Conservation (phyloP, 306 rosid species). For the Lathyrus oleraceus region DNA sequence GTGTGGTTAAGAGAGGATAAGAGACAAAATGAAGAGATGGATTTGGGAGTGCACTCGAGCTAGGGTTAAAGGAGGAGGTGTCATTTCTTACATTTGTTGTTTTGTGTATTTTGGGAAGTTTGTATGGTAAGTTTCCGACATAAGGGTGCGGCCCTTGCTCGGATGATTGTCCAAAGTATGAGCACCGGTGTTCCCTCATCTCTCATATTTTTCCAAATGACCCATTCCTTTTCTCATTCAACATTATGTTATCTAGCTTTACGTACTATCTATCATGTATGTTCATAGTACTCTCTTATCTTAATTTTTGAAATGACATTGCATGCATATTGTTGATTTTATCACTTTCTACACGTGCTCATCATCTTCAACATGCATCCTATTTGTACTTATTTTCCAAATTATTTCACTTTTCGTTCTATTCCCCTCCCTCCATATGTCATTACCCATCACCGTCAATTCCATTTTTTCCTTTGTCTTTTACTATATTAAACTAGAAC, state of each 20-base stretch:
- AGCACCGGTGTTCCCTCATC: constrained; percentile 48
- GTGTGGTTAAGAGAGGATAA: constrained; percentile 28
- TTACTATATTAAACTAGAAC: background rate
- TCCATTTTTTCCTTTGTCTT: background rate
- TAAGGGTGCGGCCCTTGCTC: constrained; percentile 49
- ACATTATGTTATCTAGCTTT: constrained; percentile 18
- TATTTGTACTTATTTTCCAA: constrained; percentile 1
- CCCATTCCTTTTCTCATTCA: constrained; percentile 36
- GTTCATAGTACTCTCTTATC: constrained; percentile 32
- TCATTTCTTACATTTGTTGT: constrained; percentile 48
- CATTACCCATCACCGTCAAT: background rate
- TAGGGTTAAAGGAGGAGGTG: constrained; percentile 42
- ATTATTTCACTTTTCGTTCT: background rate
- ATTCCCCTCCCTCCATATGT: background rate
- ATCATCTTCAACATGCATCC: background rate
- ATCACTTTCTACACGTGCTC: constrained; percentile 30
- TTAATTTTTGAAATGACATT: constrained; percentile 26
- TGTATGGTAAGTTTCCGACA: constrained; percentile 66
- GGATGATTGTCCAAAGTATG: constrained; percentile 49
- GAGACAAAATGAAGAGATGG: constrained; percentile 52
- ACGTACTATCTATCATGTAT: constrained; percentile 15
- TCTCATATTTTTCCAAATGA: constrained; percentile 20
- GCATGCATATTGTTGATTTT: constrained; percentile 37
- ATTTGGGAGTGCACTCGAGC: background rate
- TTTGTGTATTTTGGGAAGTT: constrained; percentile 31